Base-by-base conservation (phyloP, 441 rosid genomes). In the Jatropha podagrica region DNA sequence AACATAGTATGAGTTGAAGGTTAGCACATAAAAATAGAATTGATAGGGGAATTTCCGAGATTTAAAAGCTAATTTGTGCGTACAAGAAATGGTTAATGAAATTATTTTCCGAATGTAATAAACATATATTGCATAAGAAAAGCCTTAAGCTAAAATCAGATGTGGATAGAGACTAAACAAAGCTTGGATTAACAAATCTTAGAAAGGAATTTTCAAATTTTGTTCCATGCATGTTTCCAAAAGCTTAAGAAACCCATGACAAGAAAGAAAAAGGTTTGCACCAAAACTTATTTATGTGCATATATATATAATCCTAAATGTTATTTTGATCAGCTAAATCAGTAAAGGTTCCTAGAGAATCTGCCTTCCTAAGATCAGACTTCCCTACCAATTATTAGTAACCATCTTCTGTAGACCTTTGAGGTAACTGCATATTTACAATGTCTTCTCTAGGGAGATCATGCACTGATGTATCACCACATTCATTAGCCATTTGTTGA, bases 361-460 rank as follows among this genome's bases (percentile, higher is more conserved):
- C 55, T 61, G 58, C 59, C 4, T 49, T 61, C 55, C 72, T 56
- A 68, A 12, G 67, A 41, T 44, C 49, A 64, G 60, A 76, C 66
- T 60, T 42, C 23, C 73, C 54, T 62, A 37, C 8, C n/a, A 49
- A n/a, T 41, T 12, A 67, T 68, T 81, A 77, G 37, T 81, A 78
- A n/a, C 76, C 62, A 44, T 83, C 86, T 63, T 48, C 81, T 3
- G 46, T 73, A 3, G 63, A 32, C 61, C 81, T 84, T 27, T 83
- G 84, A 69, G 97, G 97, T 79, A 90, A 83, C 83, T 85, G 95
- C 95, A 92, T 91, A 66, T 80, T 81, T 38, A 73, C 89, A 55
- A 90, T 88, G 78, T 89, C 97, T 78, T 91, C 96, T 73, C 93
- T 80, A 17, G 93, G 93, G 58, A 85, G 85, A 78, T 68, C 64